These are phyloP conservation scores for Saccharomyces mikatae DNA, from an alignment of 805 yeast genomes.

Conservation along the genomic window DNA sequence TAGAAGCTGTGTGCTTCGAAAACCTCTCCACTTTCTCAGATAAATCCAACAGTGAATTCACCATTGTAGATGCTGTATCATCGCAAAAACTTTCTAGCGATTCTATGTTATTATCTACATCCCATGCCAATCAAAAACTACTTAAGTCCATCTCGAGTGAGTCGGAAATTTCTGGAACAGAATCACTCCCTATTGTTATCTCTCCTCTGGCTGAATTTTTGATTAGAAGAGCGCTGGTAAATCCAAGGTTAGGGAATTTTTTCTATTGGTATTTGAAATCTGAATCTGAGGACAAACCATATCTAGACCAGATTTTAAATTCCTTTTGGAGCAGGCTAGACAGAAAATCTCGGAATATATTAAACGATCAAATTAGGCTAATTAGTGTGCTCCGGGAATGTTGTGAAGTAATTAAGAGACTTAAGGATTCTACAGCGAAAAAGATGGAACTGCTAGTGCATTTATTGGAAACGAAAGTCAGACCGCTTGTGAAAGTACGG, in stretches of 20 bases:
- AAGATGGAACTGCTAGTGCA: slow-evolving; percentile 62
- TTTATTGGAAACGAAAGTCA: slow-evolving; percentile 32
- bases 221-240: slow-evolving; percentile 59
- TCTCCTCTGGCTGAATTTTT: slow-evolving; percentile 71
- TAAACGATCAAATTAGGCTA: slow-evolving; percentile 59
- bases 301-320: slow-evolving; percentile 40
- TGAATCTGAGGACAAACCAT: slow-evolving; percentile 64
- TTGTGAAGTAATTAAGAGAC: slow-evolving; percentile 53
- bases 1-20: slow-evolving; percentile 86
- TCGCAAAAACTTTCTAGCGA: slow-evolving; percentile 15
- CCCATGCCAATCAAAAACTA: slow-evolving; percentile 4
- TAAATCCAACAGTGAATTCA: slow-evolving; percentile 30
- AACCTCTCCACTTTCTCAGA: slow-evolving; percentile 23
- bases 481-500: slow-evolving; percentile 33
- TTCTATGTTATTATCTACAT: slow-evolving; percentile 21
- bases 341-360: slow-evolving; percentile 17
- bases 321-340: slow-evolving; percentile 36
- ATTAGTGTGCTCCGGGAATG: slow-evolving; percentile 57
- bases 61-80: slow-evolving; percentile 31
- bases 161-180: background rate
- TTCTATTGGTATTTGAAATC: slow-evolving; percentile 90
- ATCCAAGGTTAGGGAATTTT: slow-evolving; percentile 64
- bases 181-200: slow-evolving; percentile 18
- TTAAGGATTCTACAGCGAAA: slow-evolving; percentile 69
- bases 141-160: slow-evolving; percentile 8